phyloP scores from a whole-genome alignment of 805 yeast genomes.

The Starmera pachycereana region DNA sequence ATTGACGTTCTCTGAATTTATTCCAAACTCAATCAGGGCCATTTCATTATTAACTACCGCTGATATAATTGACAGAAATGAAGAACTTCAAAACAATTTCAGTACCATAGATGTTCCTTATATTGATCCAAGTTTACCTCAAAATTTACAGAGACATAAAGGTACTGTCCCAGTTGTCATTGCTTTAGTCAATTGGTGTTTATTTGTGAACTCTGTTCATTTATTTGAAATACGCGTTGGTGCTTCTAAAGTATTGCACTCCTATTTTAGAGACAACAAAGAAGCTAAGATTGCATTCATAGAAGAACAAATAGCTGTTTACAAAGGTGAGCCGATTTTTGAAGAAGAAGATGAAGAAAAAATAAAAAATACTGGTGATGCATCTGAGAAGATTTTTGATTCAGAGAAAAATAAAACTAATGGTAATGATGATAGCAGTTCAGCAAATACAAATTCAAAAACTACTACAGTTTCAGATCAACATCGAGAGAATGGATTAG shows the following conservation, averaged over 20 bases:
- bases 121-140: constrained; percentile 60
- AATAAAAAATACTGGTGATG: not conserved
- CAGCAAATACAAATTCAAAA: not conserved
- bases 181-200: constrained; percentile 76
- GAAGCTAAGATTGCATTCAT: constrained; percentile 56
- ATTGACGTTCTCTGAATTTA: constrained; percentile 55
- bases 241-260: constrained; percentile 52
- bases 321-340: constrained; percentile 15
- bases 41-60: constrained; percentile 67
- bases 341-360: constrained; percentile 12
- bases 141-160: constrained; percentile 18
- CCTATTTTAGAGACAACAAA: constrained; percentile 55
- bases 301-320: constrained; percentile 48
- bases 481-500: not conserved
- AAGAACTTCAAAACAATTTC: constrained; percentile 57
- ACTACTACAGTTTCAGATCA: not conserved
- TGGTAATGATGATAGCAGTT: not conserved
- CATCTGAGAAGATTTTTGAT: not conserved
- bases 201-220: constrained; percentile 73
- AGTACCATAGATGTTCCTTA: constrained; percentile 86
- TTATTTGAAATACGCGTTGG: constrained; percentile 74
- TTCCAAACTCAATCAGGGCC: constrained; percentile 59
- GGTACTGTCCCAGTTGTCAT: constrained; percentile 54
- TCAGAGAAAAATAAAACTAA: constrained; percentile 1
- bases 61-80: constrained; percentile 60